Evolutionary conservation across 371 early-diverging fungal species (phyloP), one percentile per base, ranked within the genome.

Genomic region (Dichotomocladium elegans): DNA sequence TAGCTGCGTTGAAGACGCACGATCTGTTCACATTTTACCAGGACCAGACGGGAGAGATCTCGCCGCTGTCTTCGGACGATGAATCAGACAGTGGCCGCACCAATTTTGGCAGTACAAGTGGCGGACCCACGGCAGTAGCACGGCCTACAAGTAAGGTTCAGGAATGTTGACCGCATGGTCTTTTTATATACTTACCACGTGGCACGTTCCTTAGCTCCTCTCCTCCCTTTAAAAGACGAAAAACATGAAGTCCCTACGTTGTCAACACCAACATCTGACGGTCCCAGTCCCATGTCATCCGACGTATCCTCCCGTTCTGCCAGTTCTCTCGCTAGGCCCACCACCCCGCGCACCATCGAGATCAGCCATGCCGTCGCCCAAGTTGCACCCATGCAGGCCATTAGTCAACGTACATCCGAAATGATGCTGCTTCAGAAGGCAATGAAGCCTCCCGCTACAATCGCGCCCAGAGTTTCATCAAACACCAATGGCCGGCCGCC

Each of bases 11-110:
- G 26, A 55, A 55, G 26, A 52, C 43, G 24, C 43, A 49, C 28
- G 67, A 66, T 19, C 42, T 60, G 5, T 58, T 70, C 45, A 41
- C 57, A 4, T 57, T 58, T 30, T 66, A 64, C 26, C 60, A 55
- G 7, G 64, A 66, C 43, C 56, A 61, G 15, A 40, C 67, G 21
- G 67, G 60, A 10, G 64, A 70, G 52, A 54, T 64, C 7, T 70
- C 67, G 24, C 67, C 67, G 19, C 42, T 61, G 41, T 56, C 59
- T 11, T 64, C 65, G 15, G 57, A 59, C 21, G 62, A 61, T 11
- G 49, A 48, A 14, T 33, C 49, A 14, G 33, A 33, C 26, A 25
- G 6, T 2, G 24, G 35, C 37, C 2, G 14, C 9, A 37, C 37
- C 37, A 37, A 15, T 37, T 0, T 17, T 37, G n/a, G n/a, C n/a